Evolutionary conservation across 331 rosid species (phyloP).

Genomic region (Telfairia occidentalis): DNA sequence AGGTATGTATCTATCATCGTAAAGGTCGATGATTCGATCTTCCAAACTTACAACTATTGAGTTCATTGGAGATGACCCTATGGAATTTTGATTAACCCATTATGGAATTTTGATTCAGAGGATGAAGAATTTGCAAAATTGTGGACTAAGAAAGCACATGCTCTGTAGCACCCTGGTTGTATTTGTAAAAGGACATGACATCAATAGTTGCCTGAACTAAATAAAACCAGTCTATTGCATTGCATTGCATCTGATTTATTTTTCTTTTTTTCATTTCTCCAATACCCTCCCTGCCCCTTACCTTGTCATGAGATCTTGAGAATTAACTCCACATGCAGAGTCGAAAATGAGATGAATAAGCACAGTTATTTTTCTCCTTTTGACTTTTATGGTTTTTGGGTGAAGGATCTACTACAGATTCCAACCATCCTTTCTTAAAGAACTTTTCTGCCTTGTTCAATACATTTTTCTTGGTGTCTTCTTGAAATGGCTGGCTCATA

Average conservation of each 20-base stretch:
- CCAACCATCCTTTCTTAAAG: slow-evolving; percentile 60
- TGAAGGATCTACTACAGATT: background rate
- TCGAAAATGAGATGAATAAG: background rate
- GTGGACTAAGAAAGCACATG: background rate
- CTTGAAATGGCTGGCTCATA: slow-evolving; percentile 60
- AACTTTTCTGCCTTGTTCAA: slow-evolving; percentile 55
- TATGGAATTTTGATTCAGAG: background rate
- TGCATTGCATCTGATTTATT: background rate
- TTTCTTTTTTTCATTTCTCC: background rate
- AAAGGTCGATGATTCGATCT: no score
- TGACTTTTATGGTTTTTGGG: background rate
- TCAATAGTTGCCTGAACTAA: background rate
- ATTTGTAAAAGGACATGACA: background rate
- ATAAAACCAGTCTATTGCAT: background rate
- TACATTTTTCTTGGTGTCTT: slow-evolving; percentile 48
- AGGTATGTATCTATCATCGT: no score
- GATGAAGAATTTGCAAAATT: background rate
- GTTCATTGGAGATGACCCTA: background rate
- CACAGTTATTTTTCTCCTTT: background rate
- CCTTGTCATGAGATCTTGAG: background rate
- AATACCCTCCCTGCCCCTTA: background rate
- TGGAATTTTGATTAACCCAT: no score
- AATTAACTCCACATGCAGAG: background rate
- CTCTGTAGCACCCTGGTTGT: background rate
- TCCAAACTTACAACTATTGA: no score